phyloP scores from a whole-genome alignment of 148 eudicot species.

The Chenopodium berlandieri region DNA sequence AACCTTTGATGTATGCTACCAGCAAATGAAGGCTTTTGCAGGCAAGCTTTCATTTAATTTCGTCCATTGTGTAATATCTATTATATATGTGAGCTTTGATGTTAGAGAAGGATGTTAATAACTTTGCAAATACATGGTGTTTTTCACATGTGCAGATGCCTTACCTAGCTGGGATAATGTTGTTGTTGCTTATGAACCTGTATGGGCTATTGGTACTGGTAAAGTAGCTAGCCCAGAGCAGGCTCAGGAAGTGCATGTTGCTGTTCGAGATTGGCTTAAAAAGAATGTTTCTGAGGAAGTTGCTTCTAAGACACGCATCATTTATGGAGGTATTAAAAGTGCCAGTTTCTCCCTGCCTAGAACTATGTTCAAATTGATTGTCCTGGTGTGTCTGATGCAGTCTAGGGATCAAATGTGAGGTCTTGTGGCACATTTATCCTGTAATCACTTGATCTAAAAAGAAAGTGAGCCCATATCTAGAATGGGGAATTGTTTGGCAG shows the following conservation, averaged over 20 bases:
- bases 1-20: slow-evolving; percentile 82
- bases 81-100: background rate
- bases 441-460: background rate
- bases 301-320: slow-evolving; percentile 92
- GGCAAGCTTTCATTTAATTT: slow-evolving; percentile 38
- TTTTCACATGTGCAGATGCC: slow-evolving; percentile 56
- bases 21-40: slow-evolving; percentile 87
- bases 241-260: slow-evolving; percentile 94
- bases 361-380: background rate
- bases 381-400: background rate
- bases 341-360: background rate
- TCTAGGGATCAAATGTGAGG: background rate
- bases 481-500: background rate
- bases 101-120: background rate
- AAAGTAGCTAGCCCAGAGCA: slow-evolving; percentile 93
- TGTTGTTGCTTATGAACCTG: slow-evolving; percentile 95
- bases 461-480: background rate
- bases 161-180: slow-evolving; percentile 89
- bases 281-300: slow-evolving; percentile 93
- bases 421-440: background rate
- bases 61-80: background rate
- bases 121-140: background rate
- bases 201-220: slow-evolving; percentile 99
- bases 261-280: slow-evolving; percentile 95
- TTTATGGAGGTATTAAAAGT: slow-evolving; percentile 76